Conservation (phyloP, 352 stramenopile genomes). For the Pilasporangium apinafurcum region DNA sequence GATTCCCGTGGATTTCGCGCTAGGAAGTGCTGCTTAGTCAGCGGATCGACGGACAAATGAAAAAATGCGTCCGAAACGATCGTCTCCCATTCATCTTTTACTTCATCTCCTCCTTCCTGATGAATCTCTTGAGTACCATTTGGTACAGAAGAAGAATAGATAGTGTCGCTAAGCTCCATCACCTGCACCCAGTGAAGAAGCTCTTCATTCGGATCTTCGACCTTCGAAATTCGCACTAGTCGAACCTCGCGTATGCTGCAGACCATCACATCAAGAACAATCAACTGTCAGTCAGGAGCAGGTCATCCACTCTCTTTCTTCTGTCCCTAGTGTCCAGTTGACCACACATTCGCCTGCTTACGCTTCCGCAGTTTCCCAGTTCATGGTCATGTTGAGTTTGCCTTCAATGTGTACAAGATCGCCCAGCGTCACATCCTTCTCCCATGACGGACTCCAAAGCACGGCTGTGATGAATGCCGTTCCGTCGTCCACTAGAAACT, state of each 20-base stretch:
- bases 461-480: slow-evolving; percentile 56
- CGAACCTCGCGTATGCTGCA: slow-evolving; percentile 46
- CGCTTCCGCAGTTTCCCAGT: slow-evolving; percentile 16
- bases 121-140: too few species aligned
- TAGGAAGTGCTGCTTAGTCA: slow-evolving; percentile 21
- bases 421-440: slow-evolving; percentile 23
- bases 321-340: too few species aligned
- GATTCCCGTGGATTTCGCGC: slow-evolving; percentile 3
- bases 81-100: slow-evolving; percentile 23
- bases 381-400: slow-evolving; percentile 63
- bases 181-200: slow-evolving; percentile 65
- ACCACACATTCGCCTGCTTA: too few species aligned
- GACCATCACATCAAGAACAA: too few species aligned
- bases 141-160: too few species aligned
- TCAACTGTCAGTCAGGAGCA: not conserved
- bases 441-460: slow-evolving; percentile 26
- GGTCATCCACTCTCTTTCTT: too few species aligned
- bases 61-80: slow-evolving; percentile 42
- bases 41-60: slow-evolving; percentile 15
- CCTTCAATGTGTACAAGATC: slow-evolving; percentile 71
- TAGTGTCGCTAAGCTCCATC: slow-evolving; percentile 27
- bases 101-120: too few species aligned
- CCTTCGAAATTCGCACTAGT: slow-evolving; percentile 32
- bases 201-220: slow-evolving; percentile 70
- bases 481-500: slow-evolving; percentile 70